Percentiles rank a stretch among this genome's conserved stretches.
phyloP scores from a whole-genome alignment of 306 rosid genomes.

The Psophocarpus tetragonolobus region DNA sequence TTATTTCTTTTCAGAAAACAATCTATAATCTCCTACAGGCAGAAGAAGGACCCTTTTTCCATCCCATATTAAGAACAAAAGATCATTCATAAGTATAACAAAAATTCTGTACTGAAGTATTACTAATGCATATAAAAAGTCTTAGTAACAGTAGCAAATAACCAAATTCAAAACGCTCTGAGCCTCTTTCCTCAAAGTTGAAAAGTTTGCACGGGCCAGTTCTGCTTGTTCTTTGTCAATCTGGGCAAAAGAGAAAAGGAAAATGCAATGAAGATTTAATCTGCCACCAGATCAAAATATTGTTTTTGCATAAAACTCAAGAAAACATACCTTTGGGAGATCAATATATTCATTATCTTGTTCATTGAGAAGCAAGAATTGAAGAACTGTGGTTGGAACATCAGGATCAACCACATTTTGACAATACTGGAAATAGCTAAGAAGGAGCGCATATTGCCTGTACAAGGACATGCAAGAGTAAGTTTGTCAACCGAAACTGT shows the following conservation, averaged over 20 bases:
- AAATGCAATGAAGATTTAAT: slow-evolving; percentile 5
- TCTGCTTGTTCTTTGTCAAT: slow-evolving; percentile 88
- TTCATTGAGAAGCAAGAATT: slow-evolving; percentile 71
- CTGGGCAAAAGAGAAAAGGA: slow-evolving; percentile 42
- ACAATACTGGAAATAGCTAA: slow-evolving; percentile 97
- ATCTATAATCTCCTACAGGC: background rate
- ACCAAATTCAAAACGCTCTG: slow-evolving; percentile 86
- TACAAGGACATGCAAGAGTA: slow-evolving; percentile 42
- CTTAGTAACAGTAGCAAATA: slow-evolving; percentile 29
- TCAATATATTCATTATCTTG: slow-evolving; percentile 85
- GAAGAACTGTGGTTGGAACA: slow-evolving; percentile 87
- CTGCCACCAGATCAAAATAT: background rate
- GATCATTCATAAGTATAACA: background rate
- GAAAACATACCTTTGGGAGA: slow-evolving; percentile 74
- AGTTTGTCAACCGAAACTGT: slow-evolving; percentile 42
- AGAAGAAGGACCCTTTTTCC: background rate
- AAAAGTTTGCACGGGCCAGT: slow-evolving; percentile 84
- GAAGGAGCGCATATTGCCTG: slow-evolving; percentile 95
- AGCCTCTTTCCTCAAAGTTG: slow-evolving; percentile 85
- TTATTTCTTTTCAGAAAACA: background rate
- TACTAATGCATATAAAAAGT: background rate
- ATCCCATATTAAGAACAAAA: background rate
- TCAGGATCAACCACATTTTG: slow-evolving; percentile 86
- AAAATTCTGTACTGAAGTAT: background rate
- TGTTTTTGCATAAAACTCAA: background rate